These are phyloP conservation scores for Adansonia grandidieri DNA, from an alignment of 441 rosid genomes.

Conservation along the genomic window DNA sequence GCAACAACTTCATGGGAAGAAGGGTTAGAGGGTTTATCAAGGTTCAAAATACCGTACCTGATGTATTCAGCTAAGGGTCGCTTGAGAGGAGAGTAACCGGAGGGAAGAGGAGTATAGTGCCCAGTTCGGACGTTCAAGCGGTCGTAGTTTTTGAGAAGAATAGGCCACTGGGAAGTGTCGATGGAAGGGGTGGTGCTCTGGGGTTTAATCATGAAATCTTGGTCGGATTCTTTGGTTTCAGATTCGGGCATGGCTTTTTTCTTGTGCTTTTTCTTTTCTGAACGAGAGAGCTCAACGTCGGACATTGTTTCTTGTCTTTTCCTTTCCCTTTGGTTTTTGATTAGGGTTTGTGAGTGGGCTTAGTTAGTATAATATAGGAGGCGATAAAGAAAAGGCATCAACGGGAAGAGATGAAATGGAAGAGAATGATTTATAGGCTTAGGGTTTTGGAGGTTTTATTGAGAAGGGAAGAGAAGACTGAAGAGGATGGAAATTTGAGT, in stretches of 20 bases:
- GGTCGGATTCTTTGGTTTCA: neutral
- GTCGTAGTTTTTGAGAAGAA: neutral
- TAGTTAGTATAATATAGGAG: no score
- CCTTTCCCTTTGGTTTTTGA: no score
- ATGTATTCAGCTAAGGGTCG: neutral
- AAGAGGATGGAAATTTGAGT: no score
- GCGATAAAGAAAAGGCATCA: no score
- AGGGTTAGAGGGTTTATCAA: conserved; percentile 2
- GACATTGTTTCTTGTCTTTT: neutral
- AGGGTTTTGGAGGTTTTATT: no score
- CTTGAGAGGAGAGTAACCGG: neutral
- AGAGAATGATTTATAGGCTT: no score
- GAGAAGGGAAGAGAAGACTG: no score
- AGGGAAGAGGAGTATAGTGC: neutral
- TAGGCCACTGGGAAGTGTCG: conserved; percentile 2
- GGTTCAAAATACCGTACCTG: neutral
- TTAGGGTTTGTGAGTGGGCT: neutral
- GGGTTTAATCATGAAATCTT: neutral
- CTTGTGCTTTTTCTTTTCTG: neutral
- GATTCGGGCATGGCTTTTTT: neutral
- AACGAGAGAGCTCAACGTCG: neutral
- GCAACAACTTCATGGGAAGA: neutral
- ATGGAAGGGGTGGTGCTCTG: neutral
- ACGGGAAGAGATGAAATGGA: no score
- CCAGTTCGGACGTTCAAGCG: neutral